A percentile compares a stretch with the other conserved stretches of the same genome.
phyloP scores from a whole-genome alignment of 768 basidiomycete species.

The Amanita phalloides region DNA sequence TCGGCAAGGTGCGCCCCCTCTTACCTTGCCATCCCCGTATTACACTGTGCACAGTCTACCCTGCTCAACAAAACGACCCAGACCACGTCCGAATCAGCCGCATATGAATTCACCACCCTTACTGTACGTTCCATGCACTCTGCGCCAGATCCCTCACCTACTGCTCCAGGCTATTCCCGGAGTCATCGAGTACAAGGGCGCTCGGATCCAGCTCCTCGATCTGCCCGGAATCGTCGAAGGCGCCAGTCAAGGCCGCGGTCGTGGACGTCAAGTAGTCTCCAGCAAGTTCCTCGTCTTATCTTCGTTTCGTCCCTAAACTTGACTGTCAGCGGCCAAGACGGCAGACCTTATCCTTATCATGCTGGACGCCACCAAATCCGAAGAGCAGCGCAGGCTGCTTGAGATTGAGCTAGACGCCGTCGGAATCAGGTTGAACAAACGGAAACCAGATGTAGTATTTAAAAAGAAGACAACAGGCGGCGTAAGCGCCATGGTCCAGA shows the following conservation, averaged over 20 bases:
- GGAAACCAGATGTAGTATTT: constrained; percentile 89
- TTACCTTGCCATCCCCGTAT: background rate
- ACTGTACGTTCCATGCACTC: constrained; percentile 36
- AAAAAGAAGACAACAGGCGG: constrained; percentile 90
- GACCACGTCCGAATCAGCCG: constrained; percentile 80
- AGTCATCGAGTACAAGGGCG: constrained; percentile 91
- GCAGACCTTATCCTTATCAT: constrained; percentile 90
- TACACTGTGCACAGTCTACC: constrained; percentile 51
- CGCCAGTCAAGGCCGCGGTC: constrained; percentile 81
- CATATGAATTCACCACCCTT: constrained; percentile 93
- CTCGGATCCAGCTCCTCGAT: constrained; percentile 88
- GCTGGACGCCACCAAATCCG: constrained; percentile 88
- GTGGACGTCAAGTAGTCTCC: constrained; percentile 93
- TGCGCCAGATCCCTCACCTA: background rate
- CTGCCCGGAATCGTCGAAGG: constrained; percentile 94
- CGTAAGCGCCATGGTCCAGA: constrained; percentile 30
- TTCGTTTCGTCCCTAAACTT: constrained; percentile 2
- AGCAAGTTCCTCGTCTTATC: constrained; percentile 32
- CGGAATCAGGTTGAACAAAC: constrained; percentile 88
- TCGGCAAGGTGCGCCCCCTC: constrained; percentile 56
- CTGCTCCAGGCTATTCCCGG: constrained; percentile 79
- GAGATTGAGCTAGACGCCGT: constrained; percentile 95
- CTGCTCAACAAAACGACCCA: constrained; percentile 86
- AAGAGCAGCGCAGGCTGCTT: constrained; percentile 79
- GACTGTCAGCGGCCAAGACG: constrained; percentile 63